phyloP scores from a whole-genome alignment of 805 yeast genomes.

The Starmerella bombicola region DNA sequence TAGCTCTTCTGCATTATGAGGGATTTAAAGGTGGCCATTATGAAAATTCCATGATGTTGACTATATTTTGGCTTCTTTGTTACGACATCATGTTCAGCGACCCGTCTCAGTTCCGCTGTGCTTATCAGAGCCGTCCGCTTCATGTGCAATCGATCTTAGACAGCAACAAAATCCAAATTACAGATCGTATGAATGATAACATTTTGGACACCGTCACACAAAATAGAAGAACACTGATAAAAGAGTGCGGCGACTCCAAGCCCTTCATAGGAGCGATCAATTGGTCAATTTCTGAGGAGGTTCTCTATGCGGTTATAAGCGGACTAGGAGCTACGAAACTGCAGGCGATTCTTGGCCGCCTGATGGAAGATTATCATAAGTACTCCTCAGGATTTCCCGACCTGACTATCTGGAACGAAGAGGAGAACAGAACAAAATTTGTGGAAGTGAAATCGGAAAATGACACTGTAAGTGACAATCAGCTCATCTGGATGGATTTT shows the following conservation, averaged over 20 bases:
- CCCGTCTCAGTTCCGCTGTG: constrained; percentile 25
- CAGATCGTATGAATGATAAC: constrained; percentile 20
- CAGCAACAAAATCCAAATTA: constrained; percentile 19
- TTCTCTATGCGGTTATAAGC: constrained; percentile 6
- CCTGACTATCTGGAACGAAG: constrained; percentile 26
- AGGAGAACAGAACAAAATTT: constrained; percentile 18
- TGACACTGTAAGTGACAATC: constrained; percentile 30
- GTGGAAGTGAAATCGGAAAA: constrained; percentile 31
- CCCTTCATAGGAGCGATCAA: constrained; percentile 26
- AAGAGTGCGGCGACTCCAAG: constrained; percentile 12
- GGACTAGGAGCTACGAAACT: constrained; percentile 12
- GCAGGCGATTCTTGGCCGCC: constrained; percentile 9
- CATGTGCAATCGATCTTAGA: constrained; percentile 24
- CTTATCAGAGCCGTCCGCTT: constrained; percentile 28
- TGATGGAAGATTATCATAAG: constrained; percentile 20
- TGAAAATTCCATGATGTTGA: constrained; percentile 27
- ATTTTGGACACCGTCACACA: constrained; percentile 1
- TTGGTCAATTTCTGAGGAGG: constrained; percentile 23
- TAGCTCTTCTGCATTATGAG: constrained; percentile 26
- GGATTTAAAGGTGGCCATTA: constrained; percentile 30
- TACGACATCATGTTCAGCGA: constrained; percentile 28
- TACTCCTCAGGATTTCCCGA: constrained; percentile 30
- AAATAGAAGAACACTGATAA: neutral
- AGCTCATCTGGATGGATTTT: constrained; percentile 30
- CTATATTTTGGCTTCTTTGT: constrained; percentile 24